Base-by-base conservation (phyloP, 768 basidiomycete genomes). In the Tylopilus sp. region DNA sequence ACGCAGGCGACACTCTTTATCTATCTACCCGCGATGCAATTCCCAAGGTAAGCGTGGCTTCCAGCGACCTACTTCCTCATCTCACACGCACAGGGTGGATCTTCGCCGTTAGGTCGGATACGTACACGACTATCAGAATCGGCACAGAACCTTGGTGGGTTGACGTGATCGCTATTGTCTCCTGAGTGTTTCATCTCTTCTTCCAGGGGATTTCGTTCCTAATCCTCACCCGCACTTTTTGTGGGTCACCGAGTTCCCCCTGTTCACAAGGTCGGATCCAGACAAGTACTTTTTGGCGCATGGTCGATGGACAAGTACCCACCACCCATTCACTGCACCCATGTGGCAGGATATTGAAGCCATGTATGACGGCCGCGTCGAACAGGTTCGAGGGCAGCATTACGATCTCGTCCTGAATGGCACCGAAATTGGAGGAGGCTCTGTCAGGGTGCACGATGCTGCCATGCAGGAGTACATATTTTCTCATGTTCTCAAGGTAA, bases 251-350 rank as follows among this genome's bases (percentile, higher is more conserved):
- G 93, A 95, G 67, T 97, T 97, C 67, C 95, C 95, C 13, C 77
- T 98, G 21, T 97, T 95, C 73, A 84, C 94, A 15, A 82, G 77
- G 26, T 83, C 86, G 33, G 94, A 97, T 67, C 76, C 78, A 49
- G 94, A 97, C 73, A 97, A 97, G 71, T 84, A 89, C 33, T 81
- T 86, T 64, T 71, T 93, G 26, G 88, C 92, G 4, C 79, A 83
- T 50, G 94, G 94, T 26, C 78, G 93, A 61, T 95, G 91, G 90
- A 88, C 89, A 57, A 89, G 88, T 56, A 85, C 91, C 3, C 95
- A 98, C 62, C 95, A 98, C 69, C 95, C 95, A 3, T 98, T 98
- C 70, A 98, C 95, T 12, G 94, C 95, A 9, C 95, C 95, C 20
- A 89, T 95, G 83, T 88, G 77, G 77, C 81, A 95, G 68, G 95